phyloP scores from a whole-genome alignment of 768 basidiomycete genomes.

The Russula olivacea region DNA sequence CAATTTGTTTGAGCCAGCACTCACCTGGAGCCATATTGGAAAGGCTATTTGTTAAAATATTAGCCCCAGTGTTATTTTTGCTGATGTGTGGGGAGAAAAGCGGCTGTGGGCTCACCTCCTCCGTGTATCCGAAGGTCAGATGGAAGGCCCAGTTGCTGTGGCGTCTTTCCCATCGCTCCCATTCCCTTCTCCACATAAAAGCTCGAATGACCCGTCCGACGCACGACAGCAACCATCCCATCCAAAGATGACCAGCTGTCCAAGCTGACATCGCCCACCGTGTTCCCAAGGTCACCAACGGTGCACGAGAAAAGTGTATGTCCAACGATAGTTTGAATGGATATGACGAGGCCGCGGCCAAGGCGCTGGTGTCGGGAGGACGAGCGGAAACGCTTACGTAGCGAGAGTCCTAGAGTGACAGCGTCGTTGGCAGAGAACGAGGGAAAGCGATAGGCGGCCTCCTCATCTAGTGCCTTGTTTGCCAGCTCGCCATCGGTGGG shows the following conservation, averaged over 20 bases:
- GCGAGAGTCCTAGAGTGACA: slow-evolving; percentile 69
- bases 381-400: slow-evolving; percentile 78
- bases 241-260: slow-evolving; percentile 77
- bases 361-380: slow-evolving; percentile 58
- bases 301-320: slow-evolving; percentile 79
- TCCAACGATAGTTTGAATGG: slow-evolving; percentile 72
- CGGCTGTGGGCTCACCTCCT: slow-evolving; percentile 52
- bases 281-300: slow-evolving; percentile 70
- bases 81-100: background rate
- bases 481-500: slow-evolving; percentile 71
- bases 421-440: slow-evolving; percentile 75
- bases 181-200: slow-evolving; percentile 85
- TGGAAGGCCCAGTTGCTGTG: slow-evolving; percentile 64
- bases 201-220: slow-evolving; percentile 76
- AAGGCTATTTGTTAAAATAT: slow-evolving; percentile 47
- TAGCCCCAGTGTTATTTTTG: background rate
- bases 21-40: slow-evolving; percentile 79
- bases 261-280: slow-evolving; percentile 65
- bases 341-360: slow-evolving; percentile 76
- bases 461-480: slow-evolving; percentile 63
- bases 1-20: slow-evolving; percentile 9
- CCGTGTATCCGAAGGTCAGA: slow-evolving; percentile 61
- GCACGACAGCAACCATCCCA: slow-evolving; percentile 74
- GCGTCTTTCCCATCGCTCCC: slow-evolving; percentile 74
- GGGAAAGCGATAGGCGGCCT: slow-evolving; percentile 61